A percentile compares a stretch with the other conserved stretches of the same genome.
Conservation (phyloP, 306 rosid genomes). For the Corylus avellana region DNA sequence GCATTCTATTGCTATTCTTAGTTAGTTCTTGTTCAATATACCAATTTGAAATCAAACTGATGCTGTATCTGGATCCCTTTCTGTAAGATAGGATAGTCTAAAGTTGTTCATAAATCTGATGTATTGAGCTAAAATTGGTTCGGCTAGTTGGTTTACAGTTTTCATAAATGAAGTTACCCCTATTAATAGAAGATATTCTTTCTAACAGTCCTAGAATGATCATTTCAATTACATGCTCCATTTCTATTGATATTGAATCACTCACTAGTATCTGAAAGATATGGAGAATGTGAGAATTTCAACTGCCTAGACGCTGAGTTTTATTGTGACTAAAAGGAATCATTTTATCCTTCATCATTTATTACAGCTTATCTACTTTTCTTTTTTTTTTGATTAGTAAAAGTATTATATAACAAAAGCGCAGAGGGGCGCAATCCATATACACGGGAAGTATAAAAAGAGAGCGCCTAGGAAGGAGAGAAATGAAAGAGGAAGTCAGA, state of each 20-base stretch:
- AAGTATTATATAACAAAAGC: too few species aligned
- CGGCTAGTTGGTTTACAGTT: background rate
- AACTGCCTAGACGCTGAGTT: background rate
- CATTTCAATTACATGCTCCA: background rate
- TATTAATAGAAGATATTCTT: background rate
- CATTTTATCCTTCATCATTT: background rate
- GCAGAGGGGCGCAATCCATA: too few species aligned
- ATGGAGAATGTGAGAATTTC: background rate
- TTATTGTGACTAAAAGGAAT: background rate
- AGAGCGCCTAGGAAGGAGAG: too few species aligned
- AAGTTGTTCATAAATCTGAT: background rate
- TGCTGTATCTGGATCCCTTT: background rate
- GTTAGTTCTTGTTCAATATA: background rate
- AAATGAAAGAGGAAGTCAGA: too few species aligned
- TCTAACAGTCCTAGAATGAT: background rate
- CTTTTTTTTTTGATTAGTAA: too few species aligned
- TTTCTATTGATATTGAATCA: background rate
- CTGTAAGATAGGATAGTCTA: background rate
- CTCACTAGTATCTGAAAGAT: background rate
- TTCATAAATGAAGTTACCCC: background rate
- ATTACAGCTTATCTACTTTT: background rate
- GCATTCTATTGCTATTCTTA: background rate
- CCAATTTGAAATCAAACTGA: background rate
- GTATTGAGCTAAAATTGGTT: conserved; percentile 1
- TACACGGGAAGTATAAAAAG: too few species aligned